Conservation (phyloP, 1,139 yeast species). For the Magnusiomyces paraingens region DNA sequence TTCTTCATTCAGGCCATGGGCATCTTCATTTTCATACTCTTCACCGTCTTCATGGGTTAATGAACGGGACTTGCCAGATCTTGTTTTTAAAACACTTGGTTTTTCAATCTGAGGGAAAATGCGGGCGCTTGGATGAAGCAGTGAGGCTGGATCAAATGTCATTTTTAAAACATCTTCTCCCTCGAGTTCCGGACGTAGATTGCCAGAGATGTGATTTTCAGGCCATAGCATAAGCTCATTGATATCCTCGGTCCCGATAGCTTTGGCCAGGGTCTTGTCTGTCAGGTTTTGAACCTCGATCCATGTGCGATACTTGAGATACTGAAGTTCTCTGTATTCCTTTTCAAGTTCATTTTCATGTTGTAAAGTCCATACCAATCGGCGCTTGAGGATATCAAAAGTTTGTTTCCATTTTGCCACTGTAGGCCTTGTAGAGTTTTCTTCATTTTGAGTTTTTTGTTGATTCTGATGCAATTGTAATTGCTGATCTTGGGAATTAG, state of each 20-base stretch:
- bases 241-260: slow-evolving; percentile 22
- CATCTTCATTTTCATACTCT: not conserved
- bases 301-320: slow-evolving; percentile 45
- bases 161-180: not conserved
- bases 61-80: not conserved
- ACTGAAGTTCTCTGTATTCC: slow-evolving; percentile 37
- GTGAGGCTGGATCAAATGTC: not conserved
- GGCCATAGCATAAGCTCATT: slow-evolving; percentile 8
- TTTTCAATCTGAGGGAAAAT: not conserved
- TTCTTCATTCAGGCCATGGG: not conserved
- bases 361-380: slow-evolving; percentile 43
- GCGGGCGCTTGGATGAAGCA: slow-evolving; percentile 2
- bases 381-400: slow-evolving; percentile 33
- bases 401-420: slow-evolving; percentile 20
- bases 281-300: slow-evolving; percentile 51
- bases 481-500: not conserved
- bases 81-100: not conserved
- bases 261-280: slow-evolving; percentile 41
- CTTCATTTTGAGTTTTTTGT: not conserved
- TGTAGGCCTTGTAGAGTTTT: slow-evolving; percentile 4
- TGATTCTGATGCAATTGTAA: not conserved
- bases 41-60: not conserved
- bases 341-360: slow-evolving; percentile 42
- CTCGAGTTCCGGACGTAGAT: slow-evolving; percentile 1
- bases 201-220: not conserved